Evolutionary conservation across 371 early-diverging fungal genomes (phyloP), one percentile per base, ranked within the genome.

Genomic region (Actinomortierella wolfii): DNA sequence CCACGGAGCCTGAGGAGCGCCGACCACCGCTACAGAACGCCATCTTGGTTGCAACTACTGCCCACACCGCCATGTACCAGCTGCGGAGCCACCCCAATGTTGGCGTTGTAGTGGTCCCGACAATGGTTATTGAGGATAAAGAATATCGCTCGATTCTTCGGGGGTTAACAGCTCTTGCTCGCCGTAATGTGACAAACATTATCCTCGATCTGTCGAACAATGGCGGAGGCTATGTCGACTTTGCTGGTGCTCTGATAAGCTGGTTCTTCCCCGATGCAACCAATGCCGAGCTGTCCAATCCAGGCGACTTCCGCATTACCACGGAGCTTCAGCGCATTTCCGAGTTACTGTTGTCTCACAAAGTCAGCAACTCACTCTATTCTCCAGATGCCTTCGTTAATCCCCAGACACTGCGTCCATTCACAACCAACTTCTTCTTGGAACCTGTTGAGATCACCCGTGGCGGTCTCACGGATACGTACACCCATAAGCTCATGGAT

Each of bases 151-250:
- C 59, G 20, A 34, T 34, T 34, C 34, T 34, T 11, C 4, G 11
- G 11, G 34, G 34, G 11, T 52, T 59, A n/a, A 46, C 42, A 6
- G 46, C 53, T 18, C 17, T 59, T 42, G 28, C 51, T 39, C 25
- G 43, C 14, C 41, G 52, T 11, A 45, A 45, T n/a, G 53, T 59
- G n/a, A 59, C 59, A n/a, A n/a, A 59, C 45, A 51, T 59, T 39
- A 43, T 59, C 20, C 44, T 59, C 5, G 59, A 59, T 15, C 29
- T 59, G 4, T 43, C 44, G n/a, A 34, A 46, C 14, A 45, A 45
- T 2, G 18, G 34, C 4, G 59, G 59, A 13, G 59, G 59, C 15
- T 59, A 44, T 15, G 59, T 39, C 52, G 52, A 59, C 17, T 29
- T 59, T n/a, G 51, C 53, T 3, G 45, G 52, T 21, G 9, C 52